A percentile compares a stretch with the other conserved stretches of the same genome.
These are phyloP conservation scores for Xylariales sp. DNA, from an alignment of 2,329 filamentous ascomycete species.

Conservation along the genomic window DNA sequence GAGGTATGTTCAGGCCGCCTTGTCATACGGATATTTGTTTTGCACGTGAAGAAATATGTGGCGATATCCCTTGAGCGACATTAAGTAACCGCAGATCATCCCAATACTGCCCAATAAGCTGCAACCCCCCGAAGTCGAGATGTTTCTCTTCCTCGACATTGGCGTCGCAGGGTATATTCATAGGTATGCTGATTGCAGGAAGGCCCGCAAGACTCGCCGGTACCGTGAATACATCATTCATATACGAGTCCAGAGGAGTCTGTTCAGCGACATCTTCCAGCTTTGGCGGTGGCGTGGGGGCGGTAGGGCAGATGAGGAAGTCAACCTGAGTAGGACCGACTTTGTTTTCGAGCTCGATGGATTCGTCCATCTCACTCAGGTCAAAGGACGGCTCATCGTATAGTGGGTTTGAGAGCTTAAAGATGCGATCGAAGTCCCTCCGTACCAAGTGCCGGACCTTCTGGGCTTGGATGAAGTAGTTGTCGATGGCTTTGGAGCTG, in stretches of 20 bases:
- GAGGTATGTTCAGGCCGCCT: no score
- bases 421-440: conserved; percentile 78
- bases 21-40: neutral
- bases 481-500: conserved; percentile 86
- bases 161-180: conserved; percentile 33
- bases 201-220: conserved; percentile 89
- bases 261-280: conserved; percentile 53
- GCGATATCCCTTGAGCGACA: conserved; percentile 43
- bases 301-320: conserved; percentile 81
- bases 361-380: conserved; percentile 55
- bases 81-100: conserved; percentile 62
- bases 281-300: conserved; percentile 68
- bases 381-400: conserved; percentile 48
- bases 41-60: conserved; percentile 17
- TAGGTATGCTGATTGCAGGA: conserved; percentile 80
- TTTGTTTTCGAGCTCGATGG: conserved; percentile 48
- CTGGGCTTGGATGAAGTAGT: conserved; percentile 95
- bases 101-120: conserved; percentile 78
- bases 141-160: conserved; percentile 28
- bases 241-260: conserved; percentile 69
- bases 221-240: conserved; percentile 94
- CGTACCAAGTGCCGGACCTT: conserved; percentile 79
- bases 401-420: conserved; percentile 66
- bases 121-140: conserved; percentile 54
- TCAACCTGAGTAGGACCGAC: conserved; percentile 65